Evolutionary conservation across 2,329 filamentous ascomycete species (phyloP), one percentile per base, ranked within the genome.

Genomic region (Blastomyces parvus): DNA sequence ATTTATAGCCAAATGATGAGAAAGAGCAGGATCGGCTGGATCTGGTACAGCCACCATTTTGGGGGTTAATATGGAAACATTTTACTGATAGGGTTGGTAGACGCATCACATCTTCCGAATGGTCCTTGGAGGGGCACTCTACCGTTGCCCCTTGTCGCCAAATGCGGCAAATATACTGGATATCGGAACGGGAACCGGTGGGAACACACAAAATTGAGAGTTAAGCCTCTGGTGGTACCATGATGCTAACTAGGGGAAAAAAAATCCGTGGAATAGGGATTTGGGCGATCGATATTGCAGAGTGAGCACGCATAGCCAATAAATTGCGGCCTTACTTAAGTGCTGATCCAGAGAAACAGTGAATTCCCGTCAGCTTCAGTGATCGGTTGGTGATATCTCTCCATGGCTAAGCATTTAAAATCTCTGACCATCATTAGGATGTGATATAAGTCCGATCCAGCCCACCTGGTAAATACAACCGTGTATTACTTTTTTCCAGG

Each of bases 371-470:
- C 52, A 55, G 52, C 52, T 55, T 17, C 25, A 55, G 52, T 36
- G 14, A 55, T 33, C 14, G 52, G 52, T 55, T 13, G n/a, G 52
- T 55, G 30, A 19, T 2, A 19, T 33, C 52, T 19, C 46, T n/a
- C 19, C 3, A 25, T 11, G 46, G 46, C n/a, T n/a, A 11, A 50
- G 46, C 22, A 50, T 33, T 6, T 33, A 50, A 9, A 50, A 25
- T 25, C 25, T 50, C n/a, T 50, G 46, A 50, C 46, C 1, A 25
- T 50, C 19, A 50, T 9, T 50, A 50, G 46, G 46, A 13, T 60
- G 42, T 7, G 75, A 77, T 62, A 69, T 77, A 5, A 73, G 70
- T 60, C 74, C 76, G 19, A 78, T 76, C 14, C 77, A 77, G 60
- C 74, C 75, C 1, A 67, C 61, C 7, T 70, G 71, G 58, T 60